Percentiles rank a stretch among this genome's conserved stretches.
These are phyloP conservation scores for Nicotiana undulata DNA, from an alignment of 257 asterid genomes.

Conservation along the genomic window DNA sequence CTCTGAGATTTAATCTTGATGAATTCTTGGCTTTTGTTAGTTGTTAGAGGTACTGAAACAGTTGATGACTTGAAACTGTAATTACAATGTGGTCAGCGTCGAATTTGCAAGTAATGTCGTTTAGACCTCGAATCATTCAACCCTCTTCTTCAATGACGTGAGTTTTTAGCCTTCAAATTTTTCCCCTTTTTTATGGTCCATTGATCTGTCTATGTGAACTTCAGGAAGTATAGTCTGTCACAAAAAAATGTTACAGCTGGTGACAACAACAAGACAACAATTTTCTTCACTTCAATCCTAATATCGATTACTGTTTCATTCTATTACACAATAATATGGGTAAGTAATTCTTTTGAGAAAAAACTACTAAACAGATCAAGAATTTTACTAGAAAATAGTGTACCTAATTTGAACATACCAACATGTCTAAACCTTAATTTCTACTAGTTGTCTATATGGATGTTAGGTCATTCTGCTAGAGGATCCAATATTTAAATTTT, in stretches of 20 bases:
- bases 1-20: neutral
- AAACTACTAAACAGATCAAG: neutral
- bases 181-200: neutral
- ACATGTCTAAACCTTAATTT: neutral
- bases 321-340: too few relatives aligned
- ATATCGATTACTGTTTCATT: too few relatives aligned
- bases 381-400: neutral
- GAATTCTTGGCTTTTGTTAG: neutral
- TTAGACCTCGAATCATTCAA: conserved; percentile 27
- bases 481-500: too few relatives aligned
- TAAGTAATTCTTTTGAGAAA: too few relatives aligned
- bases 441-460: neutral
- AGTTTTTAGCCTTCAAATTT: neutral
- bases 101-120: conserved; percentile 26
- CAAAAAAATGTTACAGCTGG: neutral
- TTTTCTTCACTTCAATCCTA: too few relatives aligned
- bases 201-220: neutral
- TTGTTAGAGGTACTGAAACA: neutral
- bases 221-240: neutral
- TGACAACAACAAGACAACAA: neutral
- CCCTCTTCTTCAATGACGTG: conserved; percentile 28
- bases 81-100: conserved; percentile 37
- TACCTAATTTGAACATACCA: neutral
- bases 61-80: conserved; percentile 22
- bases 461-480: neutral